These are phyloP conservation scores for Backusella australiensis DNA, from an alignment of 192 early-diverging fungal genomes.

Conservation along the genomic window DNA sequence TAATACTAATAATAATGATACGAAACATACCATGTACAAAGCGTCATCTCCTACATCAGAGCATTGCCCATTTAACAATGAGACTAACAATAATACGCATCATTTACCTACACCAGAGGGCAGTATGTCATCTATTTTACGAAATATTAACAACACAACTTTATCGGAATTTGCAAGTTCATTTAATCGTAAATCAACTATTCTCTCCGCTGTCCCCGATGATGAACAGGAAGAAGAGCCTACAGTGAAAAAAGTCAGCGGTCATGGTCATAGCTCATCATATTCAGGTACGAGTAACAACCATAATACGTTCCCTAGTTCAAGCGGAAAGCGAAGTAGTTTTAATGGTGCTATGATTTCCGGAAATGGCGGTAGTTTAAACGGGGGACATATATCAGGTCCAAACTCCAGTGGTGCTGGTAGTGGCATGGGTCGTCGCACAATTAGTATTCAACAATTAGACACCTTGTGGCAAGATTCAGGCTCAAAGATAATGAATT, in stretches of 20 bases:
- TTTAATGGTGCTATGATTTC: slow-evolving; percentile 13
- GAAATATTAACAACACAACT: slow-evolving; percentile 11
- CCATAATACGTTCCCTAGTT: neutral
- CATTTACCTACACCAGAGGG: slow-evolving; percentile 11
- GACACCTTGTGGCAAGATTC: slow-evolving; percentile 30
- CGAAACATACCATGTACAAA: neutral
- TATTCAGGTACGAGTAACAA: neutral
- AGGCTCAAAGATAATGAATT: slow-evolving; percentile 23
- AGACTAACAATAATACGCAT: neutral
- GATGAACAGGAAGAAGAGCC: neutral
- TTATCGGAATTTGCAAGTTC: slow-evolving; percentile 7
- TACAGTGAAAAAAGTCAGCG: neutral
- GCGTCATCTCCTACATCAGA: neutral
- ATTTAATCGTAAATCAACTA: slow-evolving; percentile 13
- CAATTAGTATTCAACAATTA: slow-evolving; percentile 32
- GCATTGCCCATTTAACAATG: neutral
- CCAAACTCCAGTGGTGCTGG: neutral
- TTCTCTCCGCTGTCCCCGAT: slow-evolving; percentile 9
- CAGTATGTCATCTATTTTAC: slow-evolving; percentile 8
- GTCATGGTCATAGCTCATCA: neutral
- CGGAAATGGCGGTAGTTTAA: slow-evolving; percentile 1
- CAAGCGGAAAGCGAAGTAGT: neutral
- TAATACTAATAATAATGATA: neutral
- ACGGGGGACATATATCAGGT: neutral
- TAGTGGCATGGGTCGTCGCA: slow-evolving; percentile 13